A percentile compares a stretch with the other conserved stretches of the same genome.
Evolutionary conservation across 352 stramenopile genomes (phyloP).

Genomic region (Plasmopara viticola): DNA sequence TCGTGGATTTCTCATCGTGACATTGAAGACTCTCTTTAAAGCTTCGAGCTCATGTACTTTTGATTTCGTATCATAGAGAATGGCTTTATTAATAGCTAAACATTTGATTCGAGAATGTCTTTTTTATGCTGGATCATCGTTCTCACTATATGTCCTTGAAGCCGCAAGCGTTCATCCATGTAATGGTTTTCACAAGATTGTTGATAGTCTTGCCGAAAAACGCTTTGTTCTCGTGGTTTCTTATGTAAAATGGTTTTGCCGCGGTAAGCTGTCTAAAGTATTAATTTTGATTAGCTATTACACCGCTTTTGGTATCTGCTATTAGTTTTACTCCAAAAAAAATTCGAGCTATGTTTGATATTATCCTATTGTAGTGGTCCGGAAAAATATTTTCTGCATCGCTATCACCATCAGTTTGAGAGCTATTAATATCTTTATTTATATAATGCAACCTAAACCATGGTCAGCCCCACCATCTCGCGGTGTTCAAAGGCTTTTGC

Average conservation of each 20-base stretch:
- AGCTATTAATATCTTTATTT: slow-evolving; percentile 12
- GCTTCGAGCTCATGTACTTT: no score
- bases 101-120: no score
- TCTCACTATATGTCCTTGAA: slow-evolving; percentile 8
- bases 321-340: slow-evolving; percentile 16
- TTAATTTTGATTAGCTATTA: slow-evolving; percentile 15
- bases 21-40: no score
- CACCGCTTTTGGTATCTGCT: slow-evolving; percentile 10
- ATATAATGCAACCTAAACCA: slow-evolving; percentile 8
- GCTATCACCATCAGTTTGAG: slow-evolving; percentile 13
- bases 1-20: no score
- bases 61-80: no score
- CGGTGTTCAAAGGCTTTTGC: slow-evolving; percentile 5
- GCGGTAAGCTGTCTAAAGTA: slow-evolving; percentile 16
- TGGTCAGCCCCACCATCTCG: slow-evolving; percentile 5
- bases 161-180: slow-evolving; percentile 18
- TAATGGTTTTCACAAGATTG: slow-evolving; percentile 16
- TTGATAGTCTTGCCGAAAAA: slow-evolving; percentile 14
- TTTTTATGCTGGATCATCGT: slow-evolving; percentile 7
- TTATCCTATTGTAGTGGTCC: slow-evolving; percentile 11
- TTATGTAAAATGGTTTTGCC: slow-evolving; percentile 16
- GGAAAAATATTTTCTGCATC: slow-evolving; percentile 16
- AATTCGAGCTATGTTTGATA: slow-evolving; percentile 7
- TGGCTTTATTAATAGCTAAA: no score
- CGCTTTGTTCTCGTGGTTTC: slow-evolving; percentile 12